Base-by-base conservation (phyloP, 768 basidiomycete genomes). In the Lactifluus pinguis region DNA sequence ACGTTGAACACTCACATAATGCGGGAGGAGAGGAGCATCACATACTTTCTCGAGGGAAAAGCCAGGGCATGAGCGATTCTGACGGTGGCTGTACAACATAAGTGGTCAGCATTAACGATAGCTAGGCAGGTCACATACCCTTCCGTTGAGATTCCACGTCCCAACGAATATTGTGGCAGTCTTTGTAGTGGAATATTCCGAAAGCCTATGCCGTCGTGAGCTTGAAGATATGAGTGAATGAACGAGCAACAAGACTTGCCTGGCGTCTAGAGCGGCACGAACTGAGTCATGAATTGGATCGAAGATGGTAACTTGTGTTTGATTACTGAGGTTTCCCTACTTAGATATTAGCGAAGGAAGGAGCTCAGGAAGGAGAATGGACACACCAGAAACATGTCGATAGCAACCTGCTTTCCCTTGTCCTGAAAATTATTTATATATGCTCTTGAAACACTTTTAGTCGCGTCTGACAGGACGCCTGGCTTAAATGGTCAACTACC, bases 381-480 rank as follows among this genome's bases (percentile, higher is more conserved):
- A 72, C 84, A 48, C 57, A 95, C 95, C 68, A 99, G 77, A 68
- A 98, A 89, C 82, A 93, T 88, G 70, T 99, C 97, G 62, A 98
- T 98, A 0, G 95, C 93, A 3, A 81, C 72, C 68, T 99, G 97
- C 70, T 99, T 99, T 41, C 81, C 84, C 71, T 91, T 90, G 71
- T 99, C 97, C 68, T 95, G 89, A 70, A 99, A 97, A 70, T 98
- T 98, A 69, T 95, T 97, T 69, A 98, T 95, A 69, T 98, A 99
- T 41, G 95, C 95, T 61, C 95, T 83, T 3, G 91, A 92, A 36
- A 92, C 89, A 68, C 91, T 95, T 72, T 99, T 99, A 4, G 93
- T 95, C 4, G 95, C 97, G 75, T 99, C 95, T 6, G 92, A 94
- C 25, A 99, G 73, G 45, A 98, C 82, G 50, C 95, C 95, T 82